Conservation (phyloP, 2,329 filamentous ascomycete species). For the Claviceps fusiformis region DNA sequence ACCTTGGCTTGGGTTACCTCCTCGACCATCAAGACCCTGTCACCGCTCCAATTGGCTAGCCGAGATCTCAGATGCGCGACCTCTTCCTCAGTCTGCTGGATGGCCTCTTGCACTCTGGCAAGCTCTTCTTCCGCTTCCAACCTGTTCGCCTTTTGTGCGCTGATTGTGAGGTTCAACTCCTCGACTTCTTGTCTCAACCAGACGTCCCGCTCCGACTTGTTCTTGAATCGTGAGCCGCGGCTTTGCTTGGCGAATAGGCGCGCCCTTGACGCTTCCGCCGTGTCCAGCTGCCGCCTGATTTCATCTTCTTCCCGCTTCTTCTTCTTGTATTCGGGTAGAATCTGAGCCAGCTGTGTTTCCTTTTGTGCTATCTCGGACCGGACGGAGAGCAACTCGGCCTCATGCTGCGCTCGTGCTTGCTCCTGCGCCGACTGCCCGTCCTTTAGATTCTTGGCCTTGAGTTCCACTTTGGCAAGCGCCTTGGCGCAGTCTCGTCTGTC, state of each 20-base stretch:
- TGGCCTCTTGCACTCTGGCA: conserved; percentile 53
- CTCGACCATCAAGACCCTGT: conserved; percentile 58
- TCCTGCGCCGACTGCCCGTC: conserved; percentile 72
- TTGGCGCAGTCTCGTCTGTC: conserved; percentile 76
- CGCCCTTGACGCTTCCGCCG: conserved; percentile 60
- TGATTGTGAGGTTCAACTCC: conserved; percentile 62
- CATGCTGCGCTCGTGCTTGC: conserved; percentile 56
- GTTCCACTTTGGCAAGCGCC: conserved; percentile 68
- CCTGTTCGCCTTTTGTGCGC: conserved; percentile 69
- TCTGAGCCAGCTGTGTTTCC: conserved; percentile 58
- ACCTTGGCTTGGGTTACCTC: conserved; percentile 68
- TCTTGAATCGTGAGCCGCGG: conserved; percentile 73
- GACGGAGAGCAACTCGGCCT: conserved; percentile 57
- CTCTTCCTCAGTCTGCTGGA: conserved; percentile 58
- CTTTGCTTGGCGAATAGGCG: conserved; percentile 87
- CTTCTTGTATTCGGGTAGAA: conserved; percentile 65
- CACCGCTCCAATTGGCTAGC: conserved; percentile 66
- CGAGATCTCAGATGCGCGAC: conserved; percentile 56
- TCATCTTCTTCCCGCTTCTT: conserved; percentile 61
- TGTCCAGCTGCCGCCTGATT: conserved; percentile 57
- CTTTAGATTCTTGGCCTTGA: conserved; percentile 69
- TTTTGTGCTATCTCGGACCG: conserved; percentile 61
- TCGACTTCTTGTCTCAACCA: conserved; percentile 71
- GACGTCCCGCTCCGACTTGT: conserved; percentile 74
- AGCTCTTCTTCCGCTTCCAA: conserved; percentile 80